Percentiles rank a stretch among this genome's conserved stretches.
These are phyloP conservation scores for Ceriops decandra DNA, from an alignment of 345 rosid species.

Conservation along the genomic window DNA sequence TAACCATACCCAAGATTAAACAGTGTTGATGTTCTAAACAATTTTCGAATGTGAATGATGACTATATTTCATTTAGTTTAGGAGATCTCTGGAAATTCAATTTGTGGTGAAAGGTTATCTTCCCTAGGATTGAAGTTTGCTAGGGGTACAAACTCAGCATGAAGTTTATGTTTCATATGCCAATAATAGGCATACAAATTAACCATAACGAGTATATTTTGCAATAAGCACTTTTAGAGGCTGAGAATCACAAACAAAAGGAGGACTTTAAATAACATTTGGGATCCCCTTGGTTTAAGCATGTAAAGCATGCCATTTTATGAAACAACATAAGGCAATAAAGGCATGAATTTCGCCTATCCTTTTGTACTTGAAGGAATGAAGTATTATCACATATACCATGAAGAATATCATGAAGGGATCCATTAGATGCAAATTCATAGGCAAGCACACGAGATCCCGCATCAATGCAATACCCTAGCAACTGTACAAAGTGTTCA, in stretches of 20 bases:
- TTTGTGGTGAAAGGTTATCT: neutral
- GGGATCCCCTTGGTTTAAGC: too few relatives aligned
- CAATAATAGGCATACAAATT: neutral
- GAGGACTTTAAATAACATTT: too few relatives aligned
- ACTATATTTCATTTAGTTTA: too few relatives aligned
- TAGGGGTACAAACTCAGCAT: neutral
- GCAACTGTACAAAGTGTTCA: conserved; percentile 69
- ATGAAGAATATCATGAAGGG: conserved; percentile 85
- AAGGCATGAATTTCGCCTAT: too few relatives aligned
- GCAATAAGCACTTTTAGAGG: neutral
- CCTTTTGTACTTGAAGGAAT: neutral
- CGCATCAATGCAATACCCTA: conserved; percentile 81
- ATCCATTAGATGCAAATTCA: conserved; percentile 86
- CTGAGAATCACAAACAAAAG: too few relatives aligned
- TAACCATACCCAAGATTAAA: neutral
- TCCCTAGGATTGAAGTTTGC: neutral
- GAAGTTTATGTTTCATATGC: neutral
- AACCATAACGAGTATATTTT: neutral
- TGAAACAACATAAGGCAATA: too few relatives aligned
- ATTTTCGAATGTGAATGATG: too few relatives aligned
- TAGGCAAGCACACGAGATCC: conserved; percentile 76
- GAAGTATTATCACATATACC: conserved; percentile 37
- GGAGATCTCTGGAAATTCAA: too few relatives aligned
- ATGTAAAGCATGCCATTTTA: too few relatives aligned
- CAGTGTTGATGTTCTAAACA: too few relatives aligned